Evolutionary conservation across 768 basidiomycete genomes (phyloP).

Genomic region (Cystobasidiopsis lactophilus): DNA sequence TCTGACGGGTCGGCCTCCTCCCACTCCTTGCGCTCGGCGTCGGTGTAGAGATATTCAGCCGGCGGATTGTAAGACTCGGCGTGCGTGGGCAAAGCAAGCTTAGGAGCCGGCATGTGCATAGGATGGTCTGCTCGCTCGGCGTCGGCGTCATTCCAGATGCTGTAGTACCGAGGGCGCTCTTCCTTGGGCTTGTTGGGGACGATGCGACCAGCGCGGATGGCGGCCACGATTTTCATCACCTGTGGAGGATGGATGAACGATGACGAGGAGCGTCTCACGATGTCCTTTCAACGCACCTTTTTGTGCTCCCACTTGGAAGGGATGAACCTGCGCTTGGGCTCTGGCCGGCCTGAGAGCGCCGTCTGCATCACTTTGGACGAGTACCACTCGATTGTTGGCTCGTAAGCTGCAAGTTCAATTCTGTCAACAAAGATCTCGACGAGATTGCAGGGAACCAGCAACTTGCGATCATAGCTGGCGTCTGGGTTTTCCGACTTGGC

Average conservation of each 20-base stretch:
- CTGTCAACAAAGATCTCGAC: neutral
- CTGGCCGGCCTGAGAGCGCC: conserved; percentile 66
- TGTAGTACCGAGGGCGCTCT: conserved; percentile 50
- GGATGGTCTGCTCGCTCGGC: conserved; percentile 40
- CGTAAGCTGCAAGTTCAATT: conserved; percentile 33
- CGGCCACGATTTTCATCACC: conserved; percentile 99
- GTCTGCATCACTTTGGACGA: conserved; percentile 86
- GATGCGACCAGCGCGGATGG: conserved; percentile 88
- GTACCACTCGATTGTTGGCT: conserved; percentile 88
- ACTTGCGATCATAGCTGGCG: conserved; percentile 44
- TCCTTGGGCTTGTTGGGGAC: conserved; percentile 66
- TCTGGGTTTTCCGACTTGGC: conserved; percentile 83
- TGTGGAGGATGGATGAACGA: conserved; percentile 21
- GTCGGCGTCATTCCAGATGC: conserved; percentile 60
- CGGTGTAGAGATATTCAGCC: conserved; percentile 76
- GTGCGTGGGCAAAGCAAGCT: conserved; percentile 65
- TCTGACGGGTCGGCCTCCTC: conserved; percentile 66
- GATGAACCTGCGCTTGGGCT: conserved; percentile 89
- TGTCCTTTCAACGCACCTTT: conserved; percentile 38
- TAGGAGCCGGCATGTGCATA: conserved; percentile 82
- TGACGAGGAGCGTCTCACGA: neutral
- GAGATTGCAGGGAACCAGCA: neutral
- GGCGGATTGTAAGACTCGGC: conserved; percentile 99
- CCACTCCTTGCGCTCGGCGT: conserved; percentile 61
- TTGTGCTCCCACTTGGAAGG: conserved; percentile 99